Percentiles rank a stretch among this genome's conserved stretches.
phyloP scores from a whole-genome alignment of 768 basidiomycete species.

The Fistulinella prunicolor region DNA sequence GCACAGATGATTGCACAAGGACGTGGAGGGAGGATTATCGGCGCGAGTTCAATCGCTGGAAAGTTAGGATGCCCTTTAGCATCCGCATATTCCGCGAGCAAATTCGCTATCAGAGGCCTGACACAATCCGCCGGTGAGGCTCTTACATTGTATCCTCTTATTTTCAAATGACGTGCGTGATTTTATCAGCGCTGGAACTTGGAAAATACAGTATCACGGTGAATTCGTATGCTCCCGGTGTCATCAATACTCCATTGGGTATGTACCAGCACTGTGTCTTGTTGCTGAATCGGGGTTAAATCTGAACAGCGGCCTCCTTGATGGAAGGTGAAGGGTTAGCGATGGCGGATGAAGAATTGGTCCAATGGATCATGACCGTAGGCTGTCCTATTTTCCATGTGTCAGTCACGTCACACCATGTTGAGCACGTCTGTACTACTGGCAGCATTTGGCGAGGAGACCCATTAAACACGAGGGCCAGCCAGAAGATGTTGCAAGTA shows the following conservation, averaged over 20 bases:
- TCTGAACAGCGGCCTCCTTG: background rate
- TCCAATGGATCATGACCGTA: background rate
- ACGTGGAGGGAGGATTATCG: background rate
- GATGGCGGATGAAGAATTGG: background rate
- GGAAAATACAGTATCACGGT: background rate
- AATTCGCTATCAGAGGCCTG: background rate
- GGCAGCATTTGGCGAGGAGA: background rate
- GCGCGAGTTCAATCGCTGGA: background rate
- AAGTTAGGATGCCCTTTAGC: background rate
- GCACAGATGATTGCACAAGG: background rate
- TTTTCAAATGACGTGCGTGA: background rate
- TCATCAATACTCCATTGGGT: background rate
- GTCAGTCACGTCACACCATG: background rate
- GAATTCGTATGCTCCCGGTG: background rate
- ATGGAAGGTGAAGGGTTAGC: background rate
- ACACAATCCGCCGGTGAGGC: background rate
- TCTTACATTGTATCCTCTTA: background rate
- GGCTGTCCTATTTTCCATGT: background rate
- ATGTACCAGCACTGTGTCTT: background rate
- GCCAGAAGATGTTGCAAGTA: background rate
- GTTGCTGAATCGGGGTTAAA: background rate
- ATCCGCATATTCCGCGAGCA: background rate
- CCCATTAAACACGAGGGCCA: background rate
- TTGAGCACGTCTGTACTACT: background rate
- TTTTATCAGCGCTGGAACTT: background rate